Conservation (phyloP, 768 basidiomycete species). For the Dioszegia hungarica region DNA sequence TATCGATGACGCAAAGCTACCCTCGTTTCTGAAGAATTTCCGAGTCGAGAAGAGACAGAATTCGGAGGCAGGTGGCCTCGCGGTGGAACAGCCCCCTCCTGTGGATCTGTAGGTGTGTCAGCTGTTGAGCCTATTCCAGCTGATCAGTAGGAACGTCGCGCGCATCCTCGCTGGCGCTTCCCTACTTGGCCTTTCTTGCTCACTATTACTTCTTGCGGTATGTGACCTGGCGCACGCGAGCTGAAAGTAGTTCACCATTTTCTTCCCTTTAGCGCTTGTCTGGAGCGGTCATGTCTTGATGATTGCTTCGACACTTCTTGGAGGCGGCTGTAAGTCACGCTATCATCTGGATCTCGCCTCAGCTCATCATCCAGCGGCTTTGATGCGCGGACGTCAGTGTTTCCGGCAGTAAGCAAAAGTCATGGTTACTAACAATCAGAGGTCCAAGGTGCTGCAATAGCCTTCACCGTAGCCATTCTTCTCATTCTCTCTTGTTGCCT, state of each 20-base stretch:
- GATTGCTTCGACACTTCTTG: background rate
- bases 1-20: background rate
- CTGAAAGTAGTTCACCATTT: background rate
- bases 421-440: background rate
- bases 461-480: background rate
- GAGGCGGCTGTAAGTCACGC: background rate
- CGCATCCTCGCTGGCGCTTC: background rate
- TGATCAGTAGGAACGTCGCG: background rate
- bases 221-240: background rate
- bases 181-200: background rate
- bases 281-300: slow-evolving; percentile 5
- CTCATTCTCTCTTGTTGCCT: background rate
- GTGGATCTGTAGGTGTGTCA: background rate
- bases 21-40: background rate
- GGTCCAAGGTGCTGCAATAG: background rate
- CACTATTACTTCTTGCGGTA: background rate
- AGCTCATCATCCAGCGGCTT: background rate
- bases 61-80: background rate
- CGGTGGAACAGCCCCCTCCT: background rate
- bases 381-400: background rate
- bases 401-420: background rate
- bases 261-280: background rate
- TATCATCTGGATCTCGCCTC: background rate
- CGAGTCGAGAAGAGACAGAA: background rate
- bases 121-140: background rate